A percentile compares a stretch with the other conserved stretches of the same genome.
Evolutionary conservation across 805 yeast species (phyloP).

Genomic region (Jamesozyma lodderae): DNA sequence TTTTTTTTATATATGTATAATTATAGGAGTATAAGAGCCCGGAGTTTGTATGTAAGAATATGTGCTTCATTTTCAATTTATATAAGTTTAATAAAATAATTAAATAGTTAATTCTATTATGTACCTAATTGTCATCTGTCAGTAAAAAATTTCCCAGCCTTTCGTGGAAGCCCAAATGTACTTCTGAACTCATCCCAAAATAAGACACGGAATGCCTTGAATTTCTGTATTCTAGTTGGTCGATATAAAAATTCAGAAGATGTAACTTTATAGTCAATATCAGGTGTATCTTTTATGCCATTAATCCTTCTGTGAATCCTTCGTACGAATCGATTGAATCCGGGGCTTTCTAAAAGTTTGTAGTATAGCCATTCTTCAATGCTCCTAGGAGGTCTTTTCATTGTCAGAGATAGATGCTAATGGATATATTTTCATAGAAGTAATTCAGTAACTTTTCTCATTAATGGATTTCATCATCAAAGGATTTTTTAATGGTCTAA

Average conservation of each 20-base stretch:
- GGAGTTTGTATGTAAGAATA: no score
- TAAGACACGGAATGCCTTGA: slow-evolving; percentile 50
- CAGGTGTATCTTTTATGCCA: slow-evolving; percentile 39
- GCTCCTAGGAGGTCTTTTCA: slow-evolving; percentile 26
- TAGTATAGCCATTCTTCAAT: slow-evolving; percentile 42
- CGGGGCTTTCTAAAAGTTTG: slow-evolving; percentile 45
- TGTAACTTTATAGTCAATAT: slow-evolving; percentile 16
- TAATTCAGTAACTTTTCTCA: no score
- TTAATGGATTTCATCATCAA: no score
- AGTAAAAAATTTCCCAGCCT: slow-evolving; percentile 10
- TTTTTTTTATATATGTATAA: no score
- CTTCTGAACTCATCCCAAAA: slow-evolving; percentile 55
- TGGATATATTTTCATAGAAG: no score
- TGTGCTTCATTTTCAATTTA: no score
- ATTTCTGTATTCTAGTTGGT: slow-evolving; percentile 48
- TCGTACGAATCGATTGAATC: slow-evolving; percentile 56
- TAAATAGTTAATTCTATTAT: no score
- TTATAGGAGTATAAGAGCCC: no score
- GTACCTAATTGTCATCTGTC: slow-evolving; percentile 8
- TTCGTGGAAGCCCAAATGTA: slow-evolving; percentile 39
- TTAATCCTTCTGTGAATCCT: slow-evolving; percentile 56
- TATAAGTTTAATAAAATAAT: no score
- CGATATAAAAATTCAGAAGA: slow-evolving; percentile 24
- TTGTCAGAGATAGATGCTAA: no score
- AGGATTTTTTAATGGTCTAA: no score